Base-by-base conservation (phyloP, 169 alveolate species). In the Eimeria tenella region DNA sequence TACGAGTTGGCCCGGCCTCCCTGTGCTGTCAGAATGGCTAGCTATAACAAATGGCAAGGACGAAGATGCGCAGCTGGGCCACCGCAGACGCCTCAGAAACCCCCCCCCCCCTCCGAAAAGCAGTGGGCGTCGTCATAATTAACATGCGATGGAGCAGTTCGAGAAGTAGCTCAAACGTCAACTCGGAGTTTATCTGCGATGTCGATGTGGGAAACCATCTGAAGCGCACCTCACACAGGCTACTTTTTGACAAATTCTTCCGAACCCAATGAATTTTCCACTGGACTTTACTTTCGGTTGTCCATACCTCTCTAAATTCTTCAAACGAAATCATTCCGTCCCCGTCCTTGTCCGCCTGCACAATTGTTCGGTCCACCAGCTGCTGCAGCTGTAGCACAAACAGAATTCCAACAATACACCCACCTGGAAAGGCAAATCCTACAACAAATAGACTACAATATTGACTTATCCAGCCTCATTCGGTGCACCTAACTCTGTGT, bases 261-360 rank as follows among this genome's bases (percentile, higher is more conserved):
- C 3, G 21, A 58, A 11, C 68, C 68, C 11, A 68, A 13, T 68
- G 11, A 15, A n/a, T 8, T 13, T n/a, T 68, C 31, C 11, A 7
- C 42, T n/a, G 1, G n/a, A 68, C n/a, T 7, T 11, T 68, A 23
- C 77, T 68, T n/a, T 68, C 77, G 77, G 31, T 68, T 31, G 58
- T 25, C 62, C 97, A 97, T 77, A 97, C 97, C 95, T 97, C 97
- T 89, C 98, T 96, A 94, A 99, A 99, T 93, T 99, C 99, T 63
- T 97, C 99, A 97, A 98, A 99, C 60, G 99, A 98, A 63, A 99
- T 98, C 97, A 98, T 98, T 17, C 99, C 99, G 96, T 98, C 99
- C 62, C 98, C 98, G 95, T 99, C 99, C 90, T 98, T 98, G 92
- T 99, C 99, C n/a, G 99, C 99, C 95, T 98, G 99, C 84, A 98